These are phyloP conservation scores for Zostera marina DNA, from an alignment of 116 monocot genomes.

Conservation along the genomic window DNA sequence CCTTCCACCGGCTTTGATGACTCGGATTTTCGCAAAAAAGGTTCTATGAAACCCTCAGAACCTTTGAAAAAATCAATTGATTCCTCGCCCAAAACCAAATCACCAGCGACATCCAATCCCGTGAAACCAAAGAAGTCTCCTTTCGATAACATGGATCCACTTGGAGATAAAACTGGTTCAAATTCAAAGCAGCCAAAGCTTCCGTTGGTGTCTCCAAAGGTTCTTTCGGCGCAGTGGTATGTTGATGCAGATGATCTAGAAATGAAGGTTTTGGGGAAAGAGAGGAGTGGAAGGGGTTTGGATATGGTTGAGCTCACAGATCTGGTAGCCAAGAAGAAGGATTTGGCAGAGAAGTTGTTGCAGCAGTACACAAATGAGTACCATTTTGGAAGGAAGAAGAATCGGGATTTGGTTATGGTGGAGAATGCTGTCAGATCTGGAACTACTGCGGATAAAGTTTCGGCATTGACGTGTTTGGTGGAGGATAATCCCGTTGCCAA, in stretches of 20 bases:
- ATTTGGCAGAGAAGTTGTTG: conserved; percentile 6
- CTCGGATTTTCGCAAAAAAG: conserved; percentile 67
- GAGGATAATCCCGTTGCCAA: conserved; percentile 89
- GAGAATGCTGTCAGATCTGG: conserved; percentile 55
- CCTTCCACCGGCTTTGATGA: conserved; percentile 61
- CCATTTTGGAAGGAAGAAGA: conserved; percentile 34
- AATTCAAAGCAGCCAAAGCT: conserved; percentile 9
- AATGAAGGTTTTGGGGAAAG: conserved; percentile 3
- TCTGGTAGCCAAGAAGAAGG: conserved; percentile 4
- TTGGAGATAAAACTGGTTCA: not conserved
- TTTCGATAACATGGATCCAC: conserved; percentile 16
- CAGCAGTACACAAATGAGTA: conserved; percentile 51
- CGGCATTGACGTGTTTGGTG: conserved; percentile 69
- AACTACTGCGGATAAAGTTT: conserved; percentile 68
- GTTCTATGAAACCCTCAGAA: conserved; percentile 18
- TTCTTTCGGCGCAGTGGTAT: conserved; percentile 10
- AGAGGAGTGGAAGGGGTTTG: not conserved
- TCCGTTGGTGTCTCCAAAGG: conserved; percentile 35
- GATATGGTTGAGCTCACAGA: conserved; percentile 5
- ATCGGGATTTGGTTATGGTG: conserved; percentile 46
- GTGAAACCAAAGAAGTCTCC: conserved; percentile 9
- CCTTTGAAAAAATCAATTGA: not conserved
- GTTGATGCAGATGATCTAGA: conserved; percentile 2
- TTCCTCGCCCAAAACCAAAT: not conserved
- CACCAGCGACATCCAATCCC: not conserved